Base-by-base conservation (phyloP, 2,329 filamentous ascomycete species). In the Fusarium falciforme region DNA sequence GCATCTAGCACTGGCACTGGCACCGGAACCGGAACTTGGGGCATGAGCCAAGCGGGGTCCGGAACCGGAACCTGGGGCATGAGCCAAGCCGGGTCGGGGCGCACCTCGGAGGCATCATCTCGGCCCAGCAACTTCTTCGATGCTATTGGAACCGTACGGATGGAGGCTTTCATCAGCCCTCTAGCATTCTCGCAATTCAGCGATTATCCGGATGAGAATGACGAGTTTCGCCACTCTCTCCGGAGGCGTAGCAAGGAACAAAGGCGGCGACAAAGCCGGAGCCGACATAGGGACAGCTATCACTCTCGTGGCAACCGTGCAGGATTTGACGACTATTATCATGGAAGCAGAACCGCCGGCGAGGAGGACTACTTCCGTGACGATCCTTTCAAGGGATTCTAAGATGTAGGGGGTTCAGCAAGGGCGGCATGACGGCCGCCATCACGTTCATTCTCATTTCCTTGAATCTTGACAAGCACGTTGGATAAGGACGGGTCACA, bases 111-210 rank as follows among this genome's bases (percentile, higher is more conserved):
- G 70, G 87, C 87, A 4, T 90, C 88, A 1, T 88, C 87, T 11
- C 81, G 83, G 7, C 83, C 85, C 1, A 84, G 84, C 66, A 91
- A 91, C 81, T 95, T 96, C 84, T 96, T 96, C 79, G 95, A 97
- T 77, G 93, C 93, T 1, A 92, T 97, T 67, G 95, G 95, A 2
- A 98, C 95, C 2, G 91, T 98, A 55, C 91, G 96, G 31, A 98
- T 99, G 96, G 96, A 98, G 82, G 96, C 96, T 0, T 99, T 98
- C 81, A 97, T 99, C 75, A 91, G 87, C 76, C 90, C 90, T 0
- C 81, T 92, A 12, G 85, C 88, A 1, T 85, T 87, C 70, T 84
- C 84, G 3, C 83, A 84, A 31, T 84, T 87, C 61, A 83, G 84
- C 14, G 86, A 88, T 14, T 82, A 84, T 47, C 83, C 85, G 0